Conservation (phyloP, 176 grass and related monocot species). For the Ananas comosus region DNA sequence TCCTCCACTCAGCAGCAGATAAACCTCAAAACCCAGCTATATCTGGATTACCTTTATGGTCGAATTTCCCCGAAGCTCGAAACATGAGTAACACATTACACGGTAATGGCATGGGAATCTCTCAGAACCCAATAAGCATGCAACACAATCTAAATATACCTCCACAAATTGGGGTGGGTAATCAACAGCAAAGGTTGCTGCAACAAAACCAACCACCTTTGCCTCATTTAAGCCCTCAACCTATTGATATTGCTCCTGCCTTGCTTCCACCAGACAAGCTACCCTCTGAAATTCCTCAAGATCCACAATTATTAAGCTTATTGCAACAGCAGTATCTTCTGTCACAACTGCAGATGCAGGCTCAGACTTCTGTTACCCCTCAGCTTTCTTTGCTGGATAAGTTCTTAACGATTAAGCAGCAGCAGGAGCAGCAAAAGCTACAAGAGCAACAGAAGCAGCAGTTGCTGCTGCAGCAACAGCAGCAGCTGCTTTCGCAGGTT, state of each 20-base stretch:
- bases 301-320: slow-evolving; percentile 59
- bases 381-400: slow-evolving; percentile 87
- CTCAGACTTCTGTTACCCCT: slow-evolving; percentile 47
- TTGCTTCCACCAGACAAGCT: slow-evolving; percentile 45
- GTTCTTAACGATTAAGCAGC: slow-evolving; percentile 76
- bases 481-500: slow-evolving; percentile 53
- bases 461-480: slow-evolving; percentile 61
- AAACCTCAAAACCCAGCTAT: slow-evolving; percentile 42
- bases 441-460: slow-evolving; percentile 58
- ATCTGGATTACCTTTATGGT: slow-evolving; percentile 38
- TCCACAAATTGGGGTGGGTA: slow-evolving; percentile 40
- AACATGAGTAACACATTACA: slow-evolving; percentile 30
- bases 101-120: slow-evolving; percentile 26
- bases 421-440: slow-evolving; percentile 57
- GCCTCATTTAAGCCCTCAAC: slow-evolving; percentile 28
- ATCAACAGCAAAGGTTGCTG: slow-evolving; percentile 49
- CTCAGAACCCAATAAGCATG: slow-evolving; percentile 35
- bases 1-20: slow-evolving; percentile 64
- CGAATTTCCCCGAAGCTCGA: slow-evolving; percentile 54
- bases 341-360: slow-evolving; percentile 68
- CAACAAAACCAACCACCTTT: slow-evolving; percentile 39
- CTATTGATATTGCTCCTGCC: slow-evolving; percentile 14
- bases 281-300: slow-evolving; percentile 61
- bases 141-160: slow-evolving; percentile 53
- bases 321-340: slow-evolving; percentile 87